Conservation (phyloP, 2,329 filamentous ascomycete genomes). For the Colletotrichum australisinense region DNA sequence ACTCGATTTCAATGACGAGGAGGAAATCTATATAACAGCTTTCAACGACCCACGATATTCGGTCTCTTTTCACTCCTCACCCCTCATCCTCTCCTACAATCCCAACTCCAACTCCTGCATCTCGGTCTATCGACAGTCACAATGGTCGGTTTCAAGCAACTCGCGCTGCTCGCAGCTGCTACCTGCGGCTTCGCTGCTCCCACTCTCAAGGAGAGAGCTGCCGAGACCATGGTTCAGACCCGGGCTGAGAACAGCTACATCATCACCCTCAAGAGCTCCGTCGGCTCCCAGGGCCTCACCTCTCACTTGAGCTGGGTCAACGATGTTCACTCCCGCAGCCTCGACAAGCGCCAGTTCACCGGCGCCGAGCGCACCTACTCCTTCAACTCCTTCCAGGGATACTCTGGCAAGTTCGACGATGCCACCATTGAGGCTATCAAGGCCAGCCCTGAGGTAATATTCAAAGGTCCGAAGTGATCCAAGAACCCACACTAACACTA, state of each 20-base stretch:
- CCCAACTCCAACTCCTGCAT: slow-evolving; percentile 12
- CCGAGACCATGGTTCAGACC: slow-evolving; percentile 34
- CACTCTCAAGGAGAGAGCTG: slow-evolving; percentile 9
- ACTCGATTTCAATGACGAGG: background rate
- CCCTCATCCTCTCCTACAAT: slow-evolving; percentile 13
- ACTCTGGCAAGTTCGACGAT: slow-evolving; percentile 55
- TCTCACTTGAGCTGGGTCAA: slow-evolving; percentile 44
- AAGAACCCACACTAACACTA: background rate
- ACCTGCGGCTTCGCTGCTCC: slow-evolving; percentile 32
- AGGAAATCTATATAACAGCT: slow-evolving; percentile 13
- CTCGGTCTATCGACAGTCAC: slow-evolving; percentile 9
- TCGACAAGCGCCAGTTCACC: slow-evolving; percentile 43
- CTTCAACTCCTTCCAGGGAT: slow-evolving; percentile 51
- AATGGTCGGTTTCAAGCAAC: slow-evolving; percentile 36
- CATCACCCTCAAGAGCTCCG: slow-evolving; percentile 54
- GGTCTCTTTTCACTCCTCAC: background rate
- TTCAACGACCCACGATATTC: background rate
- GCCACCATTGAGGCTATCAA: slow-evolving; percentile 54
- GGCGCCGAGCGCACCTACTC: slow-evolving; percentile 36
- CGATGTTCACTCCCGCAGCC: slow-evolving; percentile 45
- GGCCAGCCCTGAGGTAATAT: slow-evolving; percentile 52
- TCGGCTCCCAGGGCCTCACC: slow-evolving; percentile 40
- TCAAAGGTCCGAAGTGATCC: accelerated
- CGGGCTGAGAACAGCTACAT: slow-evolving; percentile 55
- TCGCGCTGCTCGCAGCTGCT: slow-evolving; percentile 36